Evolutionary conservation across 805 yeast genomes (phyloP).

Genomic region (Yarrowia sp.): DNA sequence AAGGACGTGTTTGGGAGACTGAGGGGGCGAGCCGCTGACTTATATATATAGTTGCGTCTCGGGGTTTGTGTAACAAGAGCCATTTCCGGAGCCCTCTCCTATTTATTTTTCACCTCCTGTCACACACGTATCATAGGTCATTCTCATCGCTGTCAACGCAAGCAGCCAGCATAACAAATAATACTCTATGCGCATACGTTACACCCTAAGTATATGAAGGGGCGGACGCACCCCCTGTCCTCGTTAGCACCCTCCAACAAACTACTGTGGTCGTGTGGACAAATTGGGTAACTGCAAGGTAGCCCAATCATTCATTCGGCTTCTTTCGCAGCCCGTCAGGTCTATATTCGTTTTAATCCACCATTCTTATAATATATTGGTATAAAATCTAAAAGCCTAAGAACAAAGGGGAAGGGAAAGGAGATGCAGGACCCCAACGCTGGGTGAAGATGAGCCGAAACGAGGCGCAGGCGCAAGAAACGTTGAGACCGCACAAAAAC

Average conservation of each 20-base stretch:
- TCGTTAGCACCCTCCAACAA: not conserved
- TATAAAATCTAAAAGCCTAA: not conserved
- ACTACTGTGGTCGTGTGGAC: not conserved
- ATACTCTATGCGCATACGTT: not conserved
- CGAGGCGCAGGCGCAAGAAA: not conserved
- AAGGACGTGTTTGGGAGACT: not conserved
- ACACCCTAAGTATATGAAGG: not conserved
- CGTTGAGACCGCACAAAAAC: too few species aligned
- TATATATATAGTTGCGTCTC: not conserved
- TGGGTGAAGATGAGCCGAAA: not conserved
- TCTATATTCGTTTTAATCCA: not conserved
- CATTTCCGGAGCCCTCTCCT: not conserved
- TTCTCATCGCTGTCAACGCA: not conserved
- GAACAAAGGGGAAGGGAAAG: not conserved
- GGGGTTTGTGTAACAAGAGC: not conserved
- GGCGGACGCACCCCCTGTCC: not conserved
- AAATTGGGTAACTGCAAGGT: not conserved
- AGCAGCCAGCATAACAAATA: not conserved
- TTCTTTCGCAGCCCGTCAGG: not conserved
- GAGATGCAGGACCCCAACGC: not conserved
- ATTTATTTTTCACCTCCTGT: not conserved
- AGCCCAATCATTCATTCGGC: not conserved
- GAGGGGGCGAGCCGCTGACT: not conserved
- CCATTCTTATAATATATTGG: not conserved
- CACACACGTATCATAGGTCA: not conserved